Percentiles rank a stretch among this genome's conserved stretches.
phyloP scores from a whole-genome alignment of 805 yeast genomes.

The Candida quercuum region DNA sequence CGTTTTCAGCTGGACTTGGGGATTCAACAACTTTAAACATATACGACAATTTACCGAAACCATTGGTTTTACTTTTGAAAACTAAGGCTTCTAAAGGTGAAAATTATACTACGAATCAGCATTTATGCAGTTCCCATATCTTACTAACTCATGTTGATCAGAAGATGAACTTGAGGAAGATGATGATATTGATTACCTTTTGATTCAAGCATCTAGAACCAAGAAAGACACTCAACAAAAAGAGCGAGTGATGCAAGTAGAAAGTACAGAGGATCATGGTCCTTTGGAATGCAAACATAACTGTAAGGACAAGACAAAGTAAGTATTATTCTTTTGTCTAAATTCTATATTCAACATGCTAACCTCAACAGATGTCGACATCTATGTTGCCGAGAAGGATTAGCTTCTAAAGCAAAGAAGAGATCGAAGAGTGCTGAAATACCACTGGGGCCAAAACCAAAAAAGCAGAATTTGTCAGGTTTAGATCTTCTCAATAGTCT shows the following conservation, averaged over 20 bases:
- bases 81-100: not conserved
- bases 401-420: conserved; percentile 17
- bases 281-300: conserved; percentile 33
- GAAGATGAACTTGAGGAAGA: conserved; percentile 17
- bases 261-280: conserved; percentile 21
- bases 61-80: not conserved
- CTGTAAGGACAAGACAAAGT: conserved; percentile 32
- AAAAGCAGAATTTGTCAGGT: conserved; percentile 3
- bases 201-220: conserved; percentile 17
- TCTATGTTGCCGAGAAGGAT: conserved; percentile 42
- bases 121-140: conserved; percentile 1
- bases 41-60: not conserved
- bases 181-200: conserved; percentile 25
- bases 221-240: conserved; percentile 6
- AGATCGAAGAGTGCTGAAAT: not conserved
- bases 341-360: too few relatives aligned
- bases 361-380: conserved; percentile 36
- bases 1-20: conserved; percentile 25
- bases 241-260: not conserved
- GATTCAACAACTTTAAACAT: conserved; percentile 6
- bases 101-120: conserved; percentile 7
- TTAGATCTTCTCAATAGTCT: conserved; percentile 6
- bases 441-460: not conserved
- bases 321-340: too few relatives aligned
- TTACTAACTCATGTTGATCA: conserved; percentile 7